Evolutionary conservation across 2,329 filamentous ascomycete genomes (phyloP), one percentile per base, ranked within the genome.

Genomic region (Diaporthe australafricana): DNA sequence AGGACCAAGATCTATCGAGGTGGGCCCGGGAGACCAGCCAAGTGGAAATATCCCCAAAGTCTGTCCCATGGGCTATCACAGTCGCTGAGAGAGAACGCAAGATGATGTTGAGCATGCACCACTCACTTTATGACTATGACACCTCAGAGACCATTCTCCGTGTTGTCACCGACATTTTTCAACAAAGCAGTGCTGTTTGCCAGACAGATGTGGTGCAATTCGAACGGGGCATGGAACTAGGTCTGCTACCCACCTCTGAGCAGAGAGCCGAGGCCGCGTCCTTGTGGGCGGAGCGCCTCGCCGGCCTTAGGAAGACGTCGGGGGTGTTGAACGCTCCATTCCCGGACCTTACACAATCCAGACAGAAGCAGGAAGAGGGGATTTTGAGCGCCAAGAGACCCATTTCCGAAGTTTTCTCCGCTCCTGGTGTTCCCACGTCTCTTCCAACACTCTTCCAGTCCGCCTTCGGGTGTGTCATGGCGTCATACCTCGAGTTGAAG

Each of bases 111-210:
- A 82, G 78, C 5, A 76, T 90, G 8, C 86, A 91, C 71, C 91
- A 93, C 77, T 87, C 90, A 1, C 81, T 92, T 2, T 91, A 91
- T 74, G 91, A 93, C 81, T 89, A 88, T 1, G 86, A 87, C 56
- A 60, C 66, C 12, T 69, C 66, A 38, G 53, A 50, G 3, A 30
- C 42, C 16, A 16, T 69, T 20, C 66, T 69, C 42, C 38, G 48
- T 9, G 30, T 45, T 12, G 75, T 75, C 25, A 56, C 72, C n/a
- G 72, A 63, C 7, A 47, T 75, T 17, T 75, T 75, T 30, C 60
- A 50, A 7, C 40, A 67, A 14, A 55, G 50, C 14, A 50, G 11
- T n/a, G 42, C 42, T 6, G 25, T 72, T 35, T 35, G 11, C 74
- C 72, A 40, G 53, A 57, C 2, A 35, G 52, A 69, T 12, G 66